Conservation (phyloP, 306 rosid species). For the Mucuna pruriens region DNA sequence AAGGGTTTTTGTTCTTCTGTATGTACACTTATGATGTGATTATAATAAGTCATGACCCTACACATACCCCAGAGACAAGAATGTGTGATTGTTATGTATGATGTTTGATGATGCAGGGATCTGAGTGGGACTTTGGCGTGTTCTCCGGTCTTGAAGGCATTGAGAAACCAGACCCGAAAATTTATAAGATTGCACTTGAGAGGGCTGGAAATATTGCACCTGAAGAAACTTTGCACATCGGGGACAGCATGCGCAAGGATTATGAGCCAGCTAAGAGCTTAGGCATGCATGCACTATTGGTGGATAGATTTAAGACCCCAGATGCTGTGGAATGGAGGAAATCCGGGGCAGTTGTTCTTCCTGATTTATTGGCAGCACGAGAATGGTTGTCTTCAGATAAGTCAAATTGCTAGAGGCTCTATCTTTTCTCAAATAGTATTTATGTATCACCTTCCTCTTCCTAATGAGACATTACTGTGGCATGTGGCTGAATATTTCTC, state of each 20-base stretch:
- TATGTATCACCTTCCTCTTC: neutral
- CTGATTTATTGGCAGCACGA: slow-evolving; percentile 64
- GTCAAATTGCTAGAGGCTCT: slow-evolving; percentile 41
- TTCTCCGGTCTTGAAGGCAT: slow-evolving; percentile 94
- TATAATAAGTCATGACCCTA: neutral
- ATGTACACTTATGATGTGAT: neutral
- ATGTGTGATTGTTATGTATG: slow-evolving; percentile 15
- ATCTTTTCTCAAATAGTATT: slow-evolving; percentile 27
- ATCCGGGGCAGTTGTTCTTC: slow-evolving; percentile 80
- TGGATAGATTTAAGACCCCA: slow-evolving; percentile 89
- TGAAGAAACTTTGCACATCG: slow-evolving; percentile 74
- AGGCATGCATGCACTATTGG: slow-evolving; percentile 81
- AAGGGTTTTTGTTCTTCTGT: neutral
- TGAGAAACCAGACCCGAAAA: slow-evolving; percentile 86
- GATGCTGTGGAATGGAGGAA: slow-evolving; percentile 85
- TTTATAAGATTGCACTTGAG: slow-evolving; percentile 81
- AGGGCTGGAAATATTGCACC: slow-evolving; percentile 78
- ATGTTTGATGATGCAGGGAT: slow-evolving; percentile 65
- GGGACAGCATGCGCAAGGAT: slow-evolving; percentile 96
- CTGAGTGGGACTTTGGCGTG: slow-evolving; percentile 96
- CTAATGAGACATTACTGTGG: neutral
- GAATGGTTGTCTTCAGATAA: slow-evolving; percentile 70
- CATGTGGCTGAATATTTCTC: slow-evolving; percentile 26
- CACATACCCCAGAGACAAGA: neutral
- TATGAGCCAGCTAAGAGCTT: slow-evolving; percentile 84